Evolutionary conservation across 2,329 filamentous ascomycete genomes (phyloP).

Genomic region (Raffaelea arxii): DNA sequence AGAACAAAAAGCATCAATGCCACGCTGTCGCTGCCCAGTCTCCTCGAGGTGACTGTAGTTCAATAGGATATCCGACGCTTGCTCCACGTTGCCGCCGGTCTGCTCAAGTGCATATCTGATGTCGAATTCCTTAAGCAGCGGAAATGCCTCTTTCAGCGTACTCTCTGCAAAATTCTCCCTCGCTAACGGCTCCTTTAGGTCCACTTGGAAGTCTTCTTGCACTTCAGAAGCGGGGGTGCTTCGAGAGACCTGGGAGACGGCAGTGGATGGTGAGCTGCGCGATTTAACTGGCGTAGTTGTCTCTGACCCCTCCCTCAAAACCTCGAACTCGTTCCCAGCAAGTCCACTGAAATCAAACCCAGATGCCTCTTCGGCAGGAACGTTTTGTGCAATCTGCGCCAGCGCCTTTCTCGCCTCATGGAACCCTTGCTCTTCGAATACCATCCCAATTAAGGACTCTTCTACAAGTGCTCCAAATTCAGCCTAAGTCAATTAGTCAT

Average conservation of each 20-base stretch:
- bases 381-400: slow-evolving; percentile 54
- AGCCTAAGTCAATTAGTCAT: slow-evolving; percentile 33
- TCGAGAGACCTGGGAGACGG: slow-evolving; percentile 1
- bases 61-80: slow-evolving; percentile 69
- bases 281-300: slow-evolving; percentile 1
- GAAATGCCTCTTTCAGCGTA: slow-evolving; percentile 62
- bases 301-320: neutral
- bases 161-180: slow-evolving; percentile 24
- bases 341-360: slow-evolving; percentile 73
- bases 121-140: slow-evolving; percentile 54
- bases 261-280: slow-evolving; percentile 1
- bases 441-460: slow-evolving; percentile 64
- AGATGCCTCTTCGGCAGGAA: slow-evolving; percentile 56
- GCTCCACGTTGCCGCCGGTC: slow-evolving; percentile 54
- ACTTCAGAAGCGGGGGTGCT: slow-evolving; percentile 8
- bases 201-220: slow-evolving; percentile 18
- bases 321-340: neutral
- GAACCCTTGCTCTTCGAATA: slow-evolving; percentile 61
- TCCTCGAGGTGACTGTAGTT: slow-evolving; percentile 71
- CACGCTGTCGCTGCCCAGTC: slow-evolving; percentile 52
- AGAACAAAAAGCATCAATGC: slow-evolving; percentile 72
- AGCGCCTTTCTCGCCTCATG: slow-evolving; percentile 49
- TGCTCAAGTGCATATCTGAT: slow-evolving; percentile 59
- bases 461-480: slow-evolving; percentile 70
- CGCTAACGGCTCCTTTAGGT: slow-evolving; percentile 40